These are phyloP conservation scores for Rhizopogon salebrosus DNA, from an alignment of 768 basidiomycete species.

Conservation along the genomic window DNA sequence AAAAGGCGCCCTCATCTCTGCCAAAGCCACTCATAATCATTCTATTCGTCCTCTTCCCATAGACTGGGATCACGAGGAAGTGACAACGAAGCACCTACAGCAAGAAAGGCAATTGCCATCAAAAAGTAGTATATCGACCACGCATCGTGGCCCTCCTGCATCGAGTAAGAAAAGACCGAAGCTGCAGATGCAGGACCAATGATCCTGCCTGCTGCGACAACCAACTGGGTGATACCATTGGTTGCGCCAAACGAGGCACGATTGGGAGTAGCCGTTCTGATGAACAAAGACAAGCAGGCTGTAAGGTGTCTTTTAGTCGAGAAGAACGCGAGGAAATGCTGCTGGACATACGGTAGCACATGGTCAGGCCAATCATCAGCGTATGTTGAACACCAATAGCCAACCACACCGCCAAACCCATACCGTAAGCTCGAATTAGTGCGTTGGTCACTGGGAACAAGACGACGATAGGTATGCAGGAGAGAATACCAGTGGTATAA, in stretches of 20 bases:
- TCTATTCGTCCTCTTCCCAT: not conserved
- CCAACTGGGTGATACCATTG: not conserved
- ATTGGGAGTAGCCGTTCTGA: not conserved
- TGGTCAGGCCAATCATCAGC: constrained; percentile 28
- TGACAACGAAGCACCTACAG: not conserved
- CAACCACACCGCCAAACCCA: constrained; percentile 37
- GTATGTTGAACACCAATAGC: constrained; percentile 44
- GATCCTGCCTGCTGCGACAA: not conserved
- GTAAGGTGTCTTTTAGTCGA: not conserved
- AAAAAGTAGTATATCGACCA: not conserved
- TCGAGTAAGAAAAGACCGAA: not conserved
- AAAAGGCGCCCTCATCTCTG: no score
- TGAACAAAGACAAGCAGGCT: not conserved
- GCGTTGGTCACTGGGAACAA: constrained; percentile 37
- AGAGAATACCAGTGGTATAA: constrained; percentile 44
- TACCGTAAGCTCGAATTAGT: constrained; percentile 18
- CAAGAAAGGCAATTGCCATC: not conserved
- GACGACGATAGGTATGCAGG: constrained; percentile 39
- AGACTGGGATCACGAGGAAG: not conserved
- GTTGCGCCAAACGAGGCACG: not conserved
- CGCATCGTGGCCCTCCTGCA: not conserved
- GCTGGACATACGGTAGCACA: not conserved
- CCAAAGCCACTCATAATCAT: not conserved
- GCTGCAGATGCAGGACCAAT: not conserved
- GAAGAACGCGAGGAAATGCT: not conserved